Evolutionary conservation across 371 early-diverging fungal genomes (phyloP), one percentile per base, ranked within the genome.

Genomic region (Cokeromyces recurvatus): DNA sequence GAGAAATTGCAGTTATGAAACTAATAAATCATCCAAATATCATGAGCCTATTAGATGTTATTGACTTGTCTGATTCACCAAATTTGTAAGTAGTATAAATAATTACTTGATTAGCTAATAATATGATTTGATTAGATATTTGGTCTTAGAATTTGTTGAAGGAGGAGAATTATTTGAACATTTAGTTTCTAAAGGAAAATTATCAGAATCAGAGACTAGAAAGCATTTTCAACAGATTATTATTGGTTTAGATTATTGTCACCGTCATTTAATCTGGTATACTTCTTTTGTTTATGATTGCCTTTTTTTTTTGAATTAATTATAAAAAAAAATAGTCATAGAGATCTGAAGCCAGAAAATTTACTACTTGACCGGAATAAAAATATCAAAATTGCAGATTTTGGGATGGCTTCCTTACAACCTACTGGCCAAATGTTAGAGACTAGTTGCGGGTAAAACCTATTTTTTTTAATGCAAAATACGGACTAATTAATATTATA

Each of bases 151-250:
- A 64, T 92, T 92, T 67, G 87, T 94, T 52, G 87, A 89, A 57
- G 99, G 99, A 53, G 95, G 94, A 50, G 97, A 97, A 79, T 77
- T 99, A 53, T 93, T 96, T 59, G 95, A 97, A 49, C 87, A 92
- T 55, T 72, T 99, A 15, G 87, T 94, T 16, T 86, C 89, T 51
- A 79, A 87, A 51, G 95, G 96, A 10, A 68, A 89, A n/a, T 68
- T 99, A 23, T 62, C 78, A 12, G 98, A 99, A 59, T 50, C 51
- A 10, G 93, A 92, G 58, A 97, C 98, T 2, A 81, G 92, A 38
- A 74, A 72, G 22, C 95, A 94, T 66, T 97, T 98, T 64, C 91
- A 94, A 54, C 98, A 99, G 62, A 94, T 99, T 40, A 84, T 96
- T 25, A 86, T 83, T 41, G 98, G 92, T 4, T 71, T 99, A 25